Evolutionary conservation across 2,329 filamentous ascomycete genomes (phyloP).

Genomic region (Neofusicoccum kwambonambiense): DNA sequence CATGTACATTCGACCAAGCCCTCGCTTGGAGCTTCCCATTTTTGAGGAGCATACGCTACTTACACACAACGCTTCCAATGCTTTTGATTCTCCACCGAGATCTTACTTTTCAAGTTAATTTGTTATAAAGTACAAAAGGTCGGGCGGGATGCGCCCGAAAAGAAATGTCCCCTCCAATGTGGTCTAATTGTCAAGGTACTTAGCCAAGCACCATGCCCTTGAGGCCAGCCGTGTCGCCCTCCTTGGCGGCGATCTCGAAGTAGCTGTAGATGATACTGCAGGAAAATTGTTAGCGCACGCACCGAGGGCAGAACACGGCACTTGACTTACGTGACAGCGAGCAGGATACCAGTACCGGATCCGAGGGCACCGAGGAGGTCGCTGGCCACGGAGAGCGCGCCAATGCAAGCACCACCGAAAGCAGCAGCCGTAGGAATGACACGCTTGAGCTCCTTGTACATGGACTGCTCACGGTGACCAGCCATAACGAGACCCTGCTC

Average conservation of each 20-base stretch:
- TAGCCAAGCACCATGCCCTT: constrained; percentile 64
- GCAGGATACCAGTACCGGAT: constrained; percentile 93
- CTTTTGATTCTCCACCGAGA: background rate
- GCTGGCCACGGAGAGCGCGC: constrained; percentile 90
- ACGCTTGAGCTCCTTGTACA: constrained; percentile 99
- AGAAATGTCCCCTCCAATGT: background rate
- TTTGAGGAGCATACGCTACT: background rate
- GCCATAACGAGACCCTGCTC: constrained; percentile 99
- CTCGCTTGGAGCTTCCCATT: background rate
- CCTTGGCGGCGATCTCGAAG: constrained; percentile 98
- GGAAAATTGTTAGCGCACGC: constrained; percentile 26
- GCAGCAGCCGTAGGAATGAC: constrained; percentile 97
- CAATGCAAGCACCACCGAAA: constrained; percentile 98
- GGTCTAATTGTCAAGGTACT: background rate
- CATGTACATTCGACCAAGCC: constrained; percentile 8
- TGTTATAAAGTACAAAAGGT: constrained; percentile 13
- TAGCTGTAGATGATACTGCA: constrained; percentile 96
- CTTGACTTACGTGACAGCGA: constrained; percentile 89
- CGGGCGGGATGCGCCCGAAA: background rate
- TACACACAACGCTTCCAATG: constrained; percentile 12
- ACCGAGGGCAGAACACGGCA: background rate
- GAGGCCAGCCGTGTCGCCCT: constrained; percentile 85
- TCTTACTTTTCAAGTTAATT: background rate
- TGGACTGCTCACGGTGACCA: constrained; percentile 98
- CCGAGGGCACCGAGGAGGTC: constrained; percentile 95